A percentile compares a stretch with the other conserved stretches of the same genome.
Conservation (phyloP, 2,329 filamentous ascomycete genomes). For the Nigrospora sphaerica region DNA sequence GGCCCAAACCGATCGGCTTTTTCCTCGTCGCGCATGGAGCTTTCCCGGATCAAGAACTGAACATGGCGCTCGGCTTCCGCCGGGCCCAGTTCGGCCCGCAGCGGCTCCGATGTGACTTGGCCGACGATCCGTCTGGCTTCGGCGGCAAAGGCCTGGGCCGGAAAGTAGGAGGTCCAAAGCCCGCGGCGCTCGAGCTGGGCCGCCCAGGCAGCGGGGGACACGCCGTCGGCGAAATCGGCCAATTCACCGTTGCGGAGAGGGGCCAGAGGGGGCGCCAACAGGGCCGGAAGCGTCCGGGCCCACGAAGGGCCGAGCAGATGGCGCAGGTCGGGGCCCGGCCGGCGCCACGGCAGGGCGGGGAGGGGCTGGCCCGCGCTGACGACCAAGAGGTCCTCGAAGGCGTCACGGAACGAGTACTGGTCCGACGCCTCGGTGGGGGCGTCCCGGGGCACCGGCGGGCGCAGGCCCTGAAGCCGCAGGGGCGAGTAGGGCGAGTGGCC, state of each 20-base stretch:
- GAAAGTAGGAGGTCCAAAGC: constrained; percentile 27
- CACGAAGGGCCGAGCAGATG: constrained; percentile 33
- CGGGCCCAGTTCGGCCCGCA: background rate
- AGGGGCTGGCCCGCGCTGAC: constrained; percentile 34
- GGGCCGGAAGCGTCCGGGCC: constrained; percentile 28
- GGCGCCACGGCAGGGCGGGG: constrained; percentile 26
- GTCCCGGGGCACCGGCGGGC: constrained; percentile 39
- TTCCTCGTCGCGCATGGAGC: constrained; percentile 2
- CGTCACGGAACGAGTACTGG: constrained; percentile 46
- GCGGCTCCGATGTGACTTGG: background rate
- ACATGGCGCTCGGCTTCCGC: background rate
- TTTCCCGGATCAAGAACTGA: background rate
- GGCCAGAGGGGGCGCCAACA: constrained; percentile 18
- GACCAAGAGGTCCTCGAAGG: constrained; percentile 51
- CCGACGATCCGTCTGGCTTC: background rate
- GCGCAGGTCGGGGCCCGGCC: constrained; percentile 20
- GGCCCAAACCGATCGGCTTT: background rate
- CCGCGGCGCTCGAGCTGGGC: constrained; percentile 27
- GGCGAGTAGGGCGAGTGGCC: constrained; percentile 36
- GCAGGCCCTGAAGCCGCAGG: constrained; percentile 34
- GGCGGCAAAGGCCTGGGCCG: constrained; percentile 5
- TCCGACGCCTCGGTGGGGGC: constrained; percentile 17
- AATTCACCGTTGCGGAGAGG: background rate
- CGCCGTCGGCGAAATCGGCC: no score
- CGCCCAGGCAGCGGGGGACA: constrained; percentile 33